Percentiles rank a stretch among this genome's conserved stretches.
These are phyloP conservation scores for Pyrus hybrid DNA, from an alignment of 331 rosid species.

Conservation along the genomic window DNA sequence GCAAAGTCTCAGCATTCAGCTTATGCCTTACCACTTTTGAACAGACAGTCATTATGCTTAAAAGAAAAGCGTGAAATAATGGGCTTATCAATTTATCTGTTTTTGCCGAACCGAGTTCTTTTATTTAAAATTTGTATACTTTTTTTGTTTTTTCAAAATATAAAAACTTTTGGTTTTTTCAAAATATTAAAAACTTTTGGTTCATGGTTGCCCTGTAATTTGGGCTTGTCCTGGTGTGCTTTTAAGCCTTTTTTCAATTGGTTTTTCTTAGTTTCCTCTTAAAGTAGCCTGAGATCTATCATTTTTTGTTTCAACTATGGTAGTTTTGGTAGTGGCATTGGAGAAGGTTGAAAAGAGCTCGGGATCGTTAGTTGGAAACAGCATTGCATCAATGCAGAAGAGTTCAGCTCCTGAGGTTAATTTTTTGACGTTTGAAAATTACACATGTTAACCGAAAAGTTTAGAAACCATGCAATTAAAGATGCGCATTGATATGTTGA, in stretches of 20 bases:
- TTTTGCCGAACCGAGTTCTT: neutral
- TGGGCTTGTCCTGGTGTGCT: neutral
- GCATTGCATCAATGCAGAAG: conserved; percentile 90
- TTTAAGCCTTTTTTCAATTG: neutral
- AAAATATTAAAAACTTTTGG: neutral
- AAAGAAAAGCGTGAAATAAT: neutral
- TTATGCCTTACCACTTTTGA: neutral
- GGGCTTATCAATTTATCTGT: neutral
- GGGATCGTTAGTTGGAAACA: conserved; percentile 84
- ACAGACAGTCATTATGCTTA: neutral
- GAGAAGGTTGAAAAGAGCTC: conserved; percentile 82
- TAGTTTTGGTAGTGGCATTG: conserved; percentile 89
- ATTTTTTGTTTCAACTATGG: conserved; percentile 19
- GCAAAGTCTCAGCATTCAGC: neutral
- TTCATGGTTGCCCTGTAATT: neutral
- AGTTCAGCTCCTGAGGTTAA: conserved; percentile 91
- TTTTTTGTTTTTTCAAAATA: neutral
- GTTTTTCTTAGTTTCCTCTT: neutral
- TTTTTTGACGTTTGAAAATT: conserved; percentile 7
- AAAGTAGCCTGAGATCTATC: neutral
- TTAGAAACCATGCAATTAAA: conserved; percentile 1
- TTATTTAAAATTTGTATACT: neutral
- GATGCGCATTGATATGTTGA: conserved; percentile 8
- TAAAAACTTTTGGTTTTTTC: neutral
- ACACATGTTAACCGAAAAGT: neutral